Percentiles rank a stretch among this genome's conserved stretches.
These are phyloP conservation scores for Cyclotella sp. DNA, from an alignment of 108 stramenopile species.

Conservation along the genomic window DNA sequence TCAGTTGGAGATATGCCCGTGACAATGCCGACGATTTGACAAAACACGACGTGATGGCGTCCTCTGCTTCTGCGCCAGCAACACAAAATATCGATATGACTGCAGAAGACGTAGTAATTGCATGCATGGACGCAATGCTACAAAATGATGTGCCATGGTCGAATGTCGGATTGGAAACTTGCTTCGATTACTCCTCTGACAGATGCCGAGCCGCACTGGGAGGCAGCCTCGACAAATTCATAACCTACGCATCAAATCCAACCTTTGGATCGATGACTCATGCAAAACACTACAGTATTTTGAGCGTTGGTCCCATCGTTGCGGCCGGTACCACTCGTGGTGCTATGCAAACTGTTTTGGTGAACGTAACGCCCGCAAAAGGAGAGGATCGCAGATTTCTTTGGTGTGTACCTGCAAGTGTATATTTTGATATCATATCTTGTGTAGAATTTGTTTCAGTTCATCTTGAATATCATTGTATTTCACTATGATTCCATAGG, in stretches of 20 bases:
- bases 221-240: slow-evolving; percentile 69
- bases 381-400: slow-evolving; percentile 33
- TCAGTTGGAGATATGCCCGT: neutral
- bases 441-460: neutral
- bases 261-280: slow-evolving; percentile 73
- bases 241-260: slow-evolving; percentile 75
- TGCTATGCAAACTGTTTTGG: slow-evolving; percentile 76
- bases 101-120: slow-evolving; percentile 54
- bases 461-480: neutral
- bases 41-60: neutral
- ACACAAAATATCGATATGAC: slow-evolving; percentile 15
- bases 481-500: slow-evolving; percentile 37
- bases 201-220: slow-evolving; percentile 74
- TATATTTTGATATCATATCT: neutral
- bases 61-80: neutral
- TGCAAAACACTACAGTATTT: slow-evolving; percentile 53
- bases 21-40: slow-evolving; percentile 3
- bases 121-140: slow-evolving; percentile 63
- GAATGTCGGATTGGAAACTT: slow-evolving; percentile 67
- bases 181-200: slow-evolving; percentile 79
- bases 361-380: slow-evolving; percentile 49
- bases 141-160: slow-evolving; percentile 47
- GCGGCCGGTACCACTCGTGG: slow-evolving; percentile 65
- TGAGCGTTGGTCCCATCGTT: slow-evolving; percentile 67
- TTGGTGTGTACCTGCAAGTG: slow-evolving; percentile 19